A percentile compares a stretch with the other conserved stretches of the same genome.
These are phyloP conservation scores for Penicillium macrosclerotiorum DNA, from an alignment of 495 filamentous ascomycete species.

Conservation along the genomic window DNA sequence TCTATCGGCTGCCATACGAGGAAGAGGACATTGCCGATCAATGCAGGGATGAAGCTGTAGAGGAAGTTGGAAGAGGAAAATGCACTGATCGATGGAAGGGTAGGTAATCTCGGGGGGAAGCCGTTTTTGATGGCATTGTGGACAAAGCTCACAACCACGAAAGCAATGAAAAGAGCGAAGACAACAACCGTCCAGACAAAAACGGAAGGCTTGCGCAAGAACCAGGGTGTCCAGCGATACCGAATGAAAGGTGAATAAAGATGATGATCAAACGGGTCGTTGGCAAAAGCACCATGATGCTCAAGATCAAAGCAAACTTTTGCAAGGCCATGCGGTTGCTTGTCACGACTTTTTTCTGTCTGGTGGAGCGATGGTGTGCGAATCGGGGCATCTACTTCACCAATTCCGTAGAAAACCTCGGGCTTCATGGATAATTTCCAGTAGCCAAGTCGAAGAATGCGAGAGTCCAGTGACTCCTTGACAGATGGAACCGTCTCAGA, in stretches of 20 bases:
- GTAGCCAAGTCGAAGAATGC: slow-evolving; percentile 71
- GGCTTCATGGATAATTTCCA: slow-evolving; percentile 65
- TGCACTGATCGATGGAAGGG: slow-evolving; percentile 57
- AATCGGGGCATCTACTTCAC: slow-evolving; percentile 56
- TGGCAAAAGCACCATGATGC: slow-evolving; percentile 28
- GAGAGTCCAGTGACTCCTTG: slow-evolving; percentile 39
- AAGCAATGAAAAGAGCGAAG: slow-evolving; percentile 64
- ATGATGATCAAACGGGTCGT: slow-evolving; percentile 38
- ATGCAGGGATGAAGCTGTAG: slow-evolving; percentile 77
- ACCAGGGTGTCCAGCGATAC: slow-evolving; percentile 75
- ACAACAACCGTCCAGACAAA: slow-evolving; percentile 61
- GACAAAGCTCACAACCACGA: slow-evolving; percentile 76
- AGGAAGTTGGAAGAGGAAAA: slow-evolving; percentile 87
- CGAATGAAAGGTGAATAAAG: slow-evolving; percentile 50
- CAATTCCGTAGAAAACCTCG: slow-evolving; percentile 64
- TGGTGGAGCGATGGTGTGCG: slow-evolving; percentile 55
- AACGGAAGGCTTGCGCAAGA: slow-evolving; percentile 61
- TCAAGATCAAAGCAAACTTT: slow-evolving; percentile 45
- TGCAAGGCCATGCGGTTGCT: slow-evolving; percentile 29
- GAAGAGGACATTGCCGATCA: slow-evolving; percentile 73
- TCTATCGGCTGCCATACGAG: slow-evolving; percentile 78
- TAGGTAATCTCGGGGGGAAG: slow-evolving; percentile 65
- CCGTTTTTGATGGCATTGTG: slow-evolving; percentile 62
- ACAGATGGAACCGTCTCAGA: slow-evolving; percentile 55
- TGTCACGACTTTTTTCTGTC: slow-evolving; percentile 28